These are phyloP conservation scores for Mesotaenium endlicherianum DNA, from an alignment of 139 green algal species.

Conservation along the genomic window DNA sequence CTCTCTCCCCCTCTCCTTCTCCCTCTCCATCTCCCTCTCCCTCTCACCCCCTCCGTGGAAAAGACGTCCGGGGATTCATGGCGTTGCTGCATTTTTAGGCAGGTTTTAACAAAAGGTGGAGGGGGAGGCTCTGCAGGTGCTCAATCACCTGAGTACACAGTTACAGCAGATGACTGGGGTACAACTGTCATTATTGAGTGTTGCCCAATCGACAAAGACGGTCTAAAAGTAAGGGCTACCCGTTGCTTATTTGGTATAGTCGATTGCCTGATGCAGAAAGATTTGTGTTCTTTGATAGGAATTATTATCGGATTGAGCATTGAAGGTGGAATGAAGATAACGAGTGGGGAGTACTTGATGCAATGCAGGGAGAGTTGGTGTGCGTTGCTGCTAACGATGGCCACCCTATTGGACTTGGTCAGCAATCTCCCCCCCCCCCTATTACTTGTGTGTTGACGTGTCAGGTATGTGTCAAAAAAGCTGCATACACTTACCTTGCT, in stretches of 20 bases:
- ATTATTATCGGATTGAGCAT: neutral
- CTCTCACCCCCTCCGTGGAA: neutral
- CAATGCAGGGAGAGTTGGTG: slow-evolving; percentile 15
- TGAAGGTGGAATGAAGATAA: neutral
- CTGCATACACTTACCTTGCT: neutral
- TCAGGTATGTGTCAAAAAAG: neutral
- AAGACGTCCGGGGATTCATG: neutral
- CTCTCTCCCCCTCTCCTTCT: too few species aligned
- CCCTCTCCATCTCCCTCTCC: too few species aligned
- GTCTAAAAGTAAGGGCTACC: neutral
- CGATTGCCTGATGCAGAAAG: neutral
- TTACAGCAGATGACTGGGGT: slow-evolving; percentile 42
- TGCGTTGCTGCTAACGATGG: slow-evolving; percentile 31
- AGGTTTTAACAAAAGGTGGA: neutral
- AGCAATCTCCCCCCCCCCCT: too few species aligned
- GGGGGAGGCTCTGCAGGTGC: slow-evolving; percentile 10
- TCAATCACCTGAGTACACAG: slow-evolving; percentile 18
- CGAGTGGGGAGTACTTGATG: neutral
- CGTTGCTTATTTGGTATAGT: neutral
- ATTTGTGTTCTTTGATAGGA: neutral
- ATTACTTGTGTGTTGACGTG: neutral
- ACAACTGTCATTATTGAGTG: slow-evolving; percentile 33
- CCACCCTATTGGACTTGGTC: slow-evolving; percentile 23
- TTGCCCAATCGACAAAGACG: slow-evolving; percentile 38
- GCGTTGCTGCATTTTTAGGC: too few species aligned